Evolutionary conservation across 2,329 filamentous ascomycete species (phyloP), one percentile per base, ranked within the genome.

Genomic region (Colletotrichum sp.): DNA sequence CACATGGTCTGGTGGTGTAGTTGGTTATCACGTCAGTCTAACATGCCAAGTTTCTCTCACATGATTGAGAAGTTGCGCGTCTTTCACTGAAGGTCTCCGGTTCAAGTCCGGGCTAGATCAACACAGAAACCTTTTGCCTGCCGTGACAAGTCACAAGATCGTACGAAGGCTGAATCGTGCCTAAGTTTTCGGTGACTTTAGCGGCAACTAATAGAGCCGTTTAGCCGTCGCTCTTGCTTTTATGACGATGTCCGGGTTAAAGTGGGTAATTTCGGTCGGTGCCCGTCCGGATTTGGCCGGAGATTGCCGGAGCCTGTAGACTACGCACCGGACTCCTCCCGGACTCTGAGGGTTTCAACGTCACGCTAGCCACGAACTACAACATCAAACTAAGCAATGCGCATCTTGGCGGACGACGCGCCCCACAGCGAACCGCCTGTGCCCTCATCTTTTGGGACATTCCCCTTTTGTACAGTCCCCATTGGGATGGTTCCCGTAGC

Each of bases 11-110:
- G 87, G 89, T 71, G 84, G 82, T 81, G 80, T 82, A 81, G 85
- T 86, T 86, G 85, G 85, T 86, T 86, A 86, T 86, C 85, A 86
- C 85, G 82, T 86, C 84, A 86, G 84, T 86, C 84, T 86, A 86
- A 86, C 85, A 82, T 28, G 4, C 7, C 36, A 0, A 68, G 28
- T 14, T 21, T 34, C n/a, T 36, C 26, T 16, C 7, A n/a, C n/a
- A 26, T 21, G 13, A 8, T 21, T 18, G n/a, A n/a, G 9, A n/a
- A 8, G 3, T 0, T 12, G 12, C 43, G 43, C 43, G 43, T 52
- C 43, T 21, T 26, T 38, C 72, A 66, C 69, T 72, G 72, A 74
- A 72, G 72, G 38, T 72, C 68, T 67, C 69, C 69, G 61, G 71
- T 74, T 71, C 67, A 67, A 67, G 69, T 72, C 61, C 55, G 55